phyloP scores from a whole-genome alignment of 306 rosid species.

The Quercus berberidifolia region DNA sequence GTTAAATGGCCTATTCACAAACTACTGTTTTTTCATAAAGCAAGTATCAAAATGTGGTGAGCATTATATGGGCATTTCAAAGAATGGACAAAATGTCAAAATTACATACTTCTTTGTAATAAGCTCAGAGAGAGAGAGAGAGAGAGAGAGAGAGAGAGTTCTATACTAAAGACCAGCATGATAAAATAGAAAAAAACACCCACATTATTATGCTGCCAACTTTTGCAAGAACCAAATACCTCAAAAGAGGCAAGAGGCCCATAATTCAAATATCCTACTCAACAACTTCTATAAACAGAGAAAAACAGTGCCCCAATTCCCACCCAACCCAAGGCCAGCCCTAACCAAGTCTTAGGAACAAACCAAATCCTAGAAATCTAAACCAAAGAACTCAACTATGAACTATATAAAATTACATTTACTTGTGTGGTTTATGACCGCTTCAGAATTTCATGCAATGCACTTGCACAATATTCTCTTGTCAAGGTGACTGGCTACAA shows the following conservation, averaged over 20 bases:
- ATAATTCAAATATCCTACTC: background rate
- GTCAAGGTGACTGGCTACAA: background rate
- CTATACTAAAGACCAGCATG: background rate
- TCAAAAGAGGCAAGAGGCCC: background rate
- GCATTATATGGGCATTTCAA: background rate
- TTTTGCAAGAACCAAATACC: background rate
- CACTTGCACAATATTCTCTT: background rate
- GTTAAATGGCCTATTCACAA: background rate
- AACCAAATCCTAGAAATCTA: background rate
- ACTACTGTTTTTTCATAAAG: constrained; percentile 7
- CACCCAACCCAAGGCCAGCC: constrained; percentile 3
- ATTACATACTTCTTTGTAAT: background rate
- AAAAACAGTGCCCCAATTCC: background rate
- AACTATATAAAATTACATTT: background rate
- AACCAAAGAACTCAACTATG: background rate
- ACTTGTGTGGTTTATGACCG: no score
- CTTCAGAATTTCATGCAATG: no score
- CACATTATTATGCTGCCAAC: background rate
- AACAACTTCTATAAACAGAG: constrained; percentile 1
- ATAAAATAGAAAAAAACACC: background rate
- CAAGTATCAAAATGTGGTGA: constrained; percentile 1
- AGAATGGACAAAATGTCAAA: background rate
- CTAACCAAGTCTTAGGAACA: constrained; percentile 1
- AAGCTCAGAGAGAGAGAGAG: background rate
- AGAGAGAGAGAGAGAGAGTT: background rate